Base-by-base conservation (phyloP, 1,284 basidiomycete species). In the Macrocystidia cucumis region DNA sequence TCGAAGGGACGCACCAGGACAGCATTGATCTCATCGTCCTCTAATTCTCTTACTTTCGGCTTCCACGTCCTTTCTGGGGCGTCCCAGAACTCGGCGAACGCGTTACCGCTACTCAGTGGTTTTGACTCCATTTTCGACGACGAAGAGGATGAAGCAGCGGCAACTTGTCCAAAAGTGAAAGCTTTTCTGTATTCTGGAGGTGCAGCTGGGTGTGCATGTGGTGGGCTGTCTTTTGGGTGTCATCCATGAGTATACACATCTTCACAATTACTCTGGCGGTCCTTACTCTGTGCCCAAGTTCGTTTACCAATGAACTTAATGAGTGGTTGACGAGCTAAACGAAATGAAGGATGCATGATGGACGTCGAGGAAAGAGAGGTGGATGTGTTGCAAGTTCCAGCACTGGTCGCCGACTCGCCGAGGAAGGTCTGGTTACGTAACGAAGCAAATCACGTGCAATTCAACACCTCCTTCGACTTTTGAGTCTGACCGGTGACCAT, bases 271-370 rank as follows among this genome's bases (percentile, higher is more conserved):
- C 13, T 19, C 12, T 9, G 21, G 12, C 3, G 12, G 3, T 24
- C 13, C 74, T 49, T 43, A 84, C 78, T 61, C 30, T 67, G 58
- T 17, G 78, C 68, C 63, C 72, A 78, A 29, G 62, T 55, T 17
- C 85, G 72, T 61, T 74, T 84, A 35, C 88, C 88, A 12, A 90
- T 35, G 56, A 91, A 91, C 49, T 70, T 73, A 42, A 91, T 91
- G 55, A 89, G 76, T 18, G 88, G 88, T 60, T 75, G 46, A 52
- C 69, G 60, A 38, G 52, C 44, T 38, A 65, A 50, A 40, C 68
- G 65, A 21, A 69, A 47, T 38, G 72, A 60, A 18, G 72, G 67
- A 45, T 65, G 61, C 72, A 74, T 76, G 31, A 41, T 41, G 37
- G 28, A 22, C n/a, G n/a, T n/a, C n/a, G n/a, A n/a, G n/a, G n/a